Evolutionary conservation across 768 basidiomycete species (phyloP).

Genomic region (Lactifluus piperatus): DNA sequence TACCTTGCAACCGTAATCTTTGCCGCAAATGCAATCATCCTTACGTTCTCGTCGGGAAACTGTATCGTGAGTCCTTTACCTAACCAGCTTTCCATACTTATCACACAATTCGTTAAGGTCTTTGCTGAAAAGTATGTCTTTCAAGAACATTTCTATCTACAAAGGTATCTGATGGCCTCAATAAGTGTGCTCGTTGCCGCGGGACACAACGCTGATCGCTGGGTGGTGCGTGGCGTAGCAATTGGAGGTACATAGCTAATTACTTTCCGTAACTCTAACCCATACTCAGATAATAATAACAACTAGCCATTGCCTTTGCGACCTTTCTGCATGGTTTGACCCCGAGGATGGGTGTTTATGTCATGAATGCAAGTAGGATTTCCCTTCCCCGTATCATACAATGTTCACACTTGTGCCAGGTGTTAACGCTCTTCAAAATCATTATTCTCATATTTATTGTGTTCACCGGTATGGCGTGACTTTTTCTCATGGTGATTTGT

Average conservation of each 20-base stretch:
- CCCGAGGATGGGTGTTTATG: slow-evolving; percentile 37
- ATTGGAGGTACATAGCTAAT: slow-evolving; percentile 35
- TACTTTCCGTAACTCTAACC: background rate
- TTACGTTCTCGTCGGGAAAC: slow-evolving; percentile 35
- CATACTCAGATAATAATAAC: background rate
- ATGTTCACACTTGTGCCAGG: slow-evolving; percentile 25
- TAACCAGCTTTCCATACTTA: too few species aligned
- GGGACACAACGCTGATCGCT: slow-evolving; percentile 32
- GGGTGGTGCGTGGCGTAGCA: slow-evolving; percentile 51
- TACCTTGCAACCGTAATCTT: slow-evolving; percentile 43
- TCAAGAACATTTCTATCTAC: too few species aligned
- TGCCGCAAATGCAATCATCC: slow-evolving; percentile 39
- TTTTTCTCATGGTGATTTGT: background rate
- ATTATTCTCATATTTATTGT: slow-evolving; percentile 46
- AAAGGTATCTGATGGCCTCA: background rate
- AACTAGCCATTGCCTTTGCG: slow-evolving; percentile 41
- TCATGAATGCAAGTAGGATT: slow-evolving; percentile 41
- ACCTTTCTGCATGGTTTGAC: slow-evolving; percentile 45
- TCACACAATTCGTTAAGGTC: slow-evolving; percentile 20
- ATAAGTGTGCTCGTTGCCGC: slow-evolving; percentile 42
- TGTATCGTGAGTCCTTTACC: slow-evolving; percentile 36
- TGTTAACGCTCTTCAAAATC: slow-evolving; percentile 46
- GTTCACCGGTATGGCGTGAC: slow-evolving; percentile 32
- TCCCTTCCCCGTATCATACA: background rate
- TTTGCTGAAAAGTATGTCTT: slow-evolving; percentile 25